These are phyloP conservation scores for Xylaria flabelliformis DNA, from an alignment of 495 filamentous ascomycete genomes.

Conservation along the genomic window DNA sequence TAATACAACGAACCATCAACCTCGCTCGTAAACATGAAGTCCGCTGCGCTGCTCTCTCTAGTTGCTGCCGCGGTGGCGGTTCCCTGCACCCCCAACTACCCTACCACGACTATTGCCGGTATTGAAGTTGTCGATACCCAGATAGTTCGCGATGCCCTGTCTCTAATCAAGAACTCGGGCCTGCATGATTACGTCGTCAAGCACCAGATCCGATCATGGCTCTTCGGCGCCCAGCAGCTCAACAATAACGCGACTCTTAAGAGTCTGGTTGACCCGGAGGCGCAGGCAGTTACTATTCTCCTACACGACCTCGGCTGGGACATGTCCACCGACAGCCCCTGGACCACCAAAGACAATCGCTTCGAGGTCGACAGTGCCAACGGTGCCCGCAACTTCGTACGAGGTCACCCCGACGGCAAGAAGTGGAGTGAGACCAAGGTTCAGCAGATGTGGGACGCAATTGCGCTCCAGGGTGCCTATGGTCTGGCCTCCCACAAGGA, in stretches of 20 bases:
- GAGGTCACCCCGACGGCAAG: conserved; percentile 34
- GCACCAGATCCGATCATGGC: conserved; percentile 55
- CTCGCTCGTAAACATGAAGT: conserved; percentile 12
- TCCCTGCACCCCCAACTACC: conserved; percentile 15
- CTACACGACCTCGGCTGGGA: conserved; percentile 44
- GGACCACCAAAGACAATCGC: conserved; percentile 37
- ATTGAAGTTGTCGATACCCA: conserved; percentile 38
- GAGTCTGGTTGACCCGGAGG: conserved; percentile 41
- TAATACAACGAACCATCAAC: conserved; percentile 13
- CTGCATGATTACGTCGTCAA: conserved; percentile 46
- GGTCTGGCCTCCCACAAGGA: conserved; percentile 33
- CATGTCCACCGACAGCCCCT: conserved; percentile 33
- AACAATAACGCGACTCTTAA: conserved; percentile 40
- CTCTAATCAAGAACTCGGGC: conserved; percentile 43
- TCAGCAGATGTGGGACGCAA: conserved; percentile 38
- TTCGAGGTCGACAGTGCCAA: conserved; percentile 74
- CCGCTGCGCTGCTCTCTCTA: conserved; percentile 11
- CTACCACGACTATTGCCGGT: conserved; percentile 30
- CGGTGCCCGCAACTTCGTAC: conserved; percentile 76
- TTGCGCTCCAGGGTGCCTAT: conserved; percentile 34
- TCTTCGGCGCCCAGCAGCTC: conserved; percentile 50
- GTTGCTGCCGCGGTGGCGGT: conserved; percentile 3
- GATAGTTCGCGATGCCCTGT: conserved; percentile 40
- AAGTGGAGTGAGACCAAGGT: conserved; percentile 29
- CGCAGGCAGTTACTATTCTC: conserved; percentile 40